phyloP scores from a whole-genome alignment of 768 basidiomycete species.

The Peribolospora kevripleyi region DNA sequence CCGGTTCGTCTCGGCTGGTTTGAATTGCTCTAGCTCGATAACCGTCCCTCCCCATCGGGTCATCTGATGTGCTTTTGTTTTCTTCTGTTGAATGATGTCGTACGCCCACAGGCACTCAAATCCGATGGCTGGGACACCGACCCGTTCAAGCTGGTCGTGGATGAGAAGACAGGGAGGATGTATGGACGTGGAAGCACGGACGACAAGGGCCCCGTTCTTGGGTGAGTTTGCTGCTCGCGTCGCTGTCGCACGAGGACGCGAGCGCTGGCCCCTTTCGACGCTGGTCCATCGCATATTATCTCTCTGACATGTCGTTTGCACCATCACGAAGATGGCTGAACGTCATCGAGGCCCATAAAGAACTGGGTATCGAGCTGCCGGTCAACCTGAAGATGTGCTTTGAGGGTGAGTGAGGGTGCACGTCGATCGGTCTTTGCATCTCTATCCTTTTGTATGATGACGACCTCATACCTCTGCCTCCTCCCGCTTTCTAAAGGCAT shows the following conservation, averaged over 20 bases:
- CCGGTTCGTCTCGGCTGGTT: background rate
- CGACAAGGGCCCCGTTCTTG: slow-evolving; percentile 33
- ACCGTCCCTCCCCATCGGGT: background rate
- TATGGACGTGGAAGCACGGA: slow-evolving; percentile 72
- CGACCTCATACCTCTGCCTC: background rate
- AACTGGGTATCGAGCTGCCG: slow-evolving; percentile 43
- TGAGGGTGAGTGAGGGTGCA: slow-evolving; percentile 29
- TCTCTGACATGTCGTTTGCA: slow-evolving; percentile 25
- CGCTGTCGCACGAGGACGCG: background rate
- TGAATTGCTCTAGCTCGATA: background rate
- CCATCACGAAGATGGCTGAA: slow-evolving; percentile 41
- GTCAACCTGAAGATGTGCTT: slow-evolving; percentile 81
- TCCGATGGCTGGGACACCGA: slow-evolving; percentile 72
- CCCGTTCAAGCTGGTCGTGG: slow-evolving; percentile 46
- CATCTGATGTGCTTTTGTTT: background rate
- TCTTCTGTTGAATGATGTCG: slow-evolving; percentile 38
- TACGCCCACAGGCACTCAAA: slow-evolving; percentile 31
- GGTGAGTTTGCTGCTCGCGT: slow-evolving; percentile 8
- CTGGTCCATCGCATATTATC: slow-evolving; percentile 3
- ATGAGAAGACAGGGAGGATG: slow-evolving; percentile 33
- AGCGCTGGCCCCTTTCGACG: background rate
- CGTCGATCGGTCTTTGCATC: background rate
- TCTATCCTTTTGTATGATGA: background rate
- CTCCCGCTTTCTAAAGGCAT: slow-evolving; percentile 26
- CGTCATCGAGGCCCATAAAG: slow-evolving; percentile 56